Evolutionary conservation across 306 rosid species (phyloP), one percentile per base, ranked within the genome.

Genomic region (Argentina anserina): DNA sequence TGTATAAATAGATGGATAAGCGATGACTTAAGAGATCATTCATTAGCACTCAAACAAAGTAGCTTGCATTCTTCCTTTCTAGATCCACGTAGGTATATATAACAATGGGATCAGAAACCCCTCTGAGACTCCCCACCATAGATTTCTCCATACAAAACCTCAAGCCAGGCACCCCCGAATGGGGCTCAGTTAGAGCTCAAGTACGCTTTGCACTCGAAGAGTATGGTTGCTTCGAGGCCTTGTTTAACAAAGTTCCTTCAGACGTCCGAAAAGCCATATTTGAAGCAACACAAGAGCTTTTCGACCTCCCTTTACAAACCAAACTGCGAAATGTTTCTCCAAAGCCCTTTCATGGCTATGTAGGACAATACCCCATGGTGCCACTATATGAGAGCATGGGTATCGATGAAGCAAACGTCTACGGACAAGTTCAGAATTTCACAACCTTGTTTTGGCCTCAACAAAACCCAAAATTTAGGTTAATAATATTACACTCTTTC

Each of bases 351-450:
- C 90, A 89, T 83, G 96, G 97, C 56, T 91, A 89, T 56, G 78
- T 77, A 29, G 96, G 96, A 2, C 93, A 89, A 62, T 61, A 89
- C 71, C 93, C 91, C 42, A 43, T 20, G 79, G 58, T 81, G 40
- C 96, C 93, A 11, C 86, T 92, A 1, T 86, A 9, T 65, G 96
- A 89, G 74, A 87, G 92, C 75, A 67, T 92, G 82, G 93, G 90
- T 33, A 58, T 89, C 37, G 92, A 84, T 0, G 93, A 86, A 58
- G 84, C 92, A 26, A 37, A 63, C 76, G 7, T 72, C 47, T 47
- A 3, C 46, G 72, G 82, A 6, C 65, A 86, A 45, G 89, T 89
- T 29, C 83, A 89, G 29, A 74, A 20, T 81, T 50, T 73, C 39
- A 46, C 85, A 34, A 67, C 71, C 25, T 61, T 65, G 69, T 46